phyloP scores from a whole-genome alignment of 257 asterid species.

The Ligustrum vulgare region DNA sequence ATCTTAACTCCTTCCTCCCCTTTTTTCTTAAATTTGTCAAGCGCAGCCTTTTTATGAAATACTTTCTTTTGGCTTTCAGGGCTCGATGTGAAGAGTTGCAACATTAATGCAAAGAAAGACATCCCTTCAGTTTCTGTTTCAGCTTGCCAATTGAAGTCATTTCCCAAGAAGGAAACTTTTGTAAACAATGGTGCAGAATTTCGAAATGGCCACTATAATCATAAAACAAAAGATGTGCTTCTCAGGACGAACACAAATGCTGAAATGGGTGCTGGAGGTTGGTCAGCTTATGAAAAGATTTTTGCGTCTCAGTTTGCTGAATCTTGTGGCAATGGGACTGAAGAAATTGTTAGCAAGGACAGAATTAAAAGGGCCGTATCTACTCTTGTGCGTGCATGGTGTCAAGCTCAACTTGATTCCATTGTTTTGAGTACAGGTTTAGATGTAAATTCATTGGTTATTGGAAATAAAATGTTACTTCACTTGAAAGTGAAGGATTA shows the following conservation, averaged over 20 bases:
- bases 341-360: constrained; percentile 35
- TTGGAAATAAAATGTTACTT: constrained; percentile 72
- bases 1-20: background rate
- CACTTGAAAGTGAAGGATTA: constrained; percentile 59
- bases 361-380: constrained; percentile 50
- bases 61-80: constrained; percentile 46
- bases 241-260: constrained; percentile 39
- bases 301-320: constrained; percentile 50
- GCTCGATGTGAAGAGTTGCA: constrained; percentile 62
- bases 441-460: constrained; percentile 53
- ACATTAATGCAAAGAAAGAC: constrained; percentile 43
- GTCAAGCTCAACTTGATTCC: constrained; percentile 62
- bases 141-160: constrained; percentile 68
- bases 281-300: constrained; percentile 73
- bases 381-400: constrained; percentile 68
- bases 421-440: constrained; percentile 47
- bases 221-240: constrained; percentile 35
- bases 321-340: constrained; percentile 37
- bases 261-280: constrained; percentile 60
- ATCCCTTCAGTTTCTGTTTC: constrained; percentile 62
- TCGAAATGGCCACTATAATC: constrained; percentile 37
- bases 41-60: constrained; percentile 11
- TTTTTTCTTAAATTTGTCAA: constrained; percentile 17
- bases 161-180: constrained; percentile 40
- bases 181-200: constrained; percentile 44